These are phyloP conservation scores for Mycena filopes DNA, from an alignment of 768 basidiomycete species.

Conservation along the genomic window DNA sequence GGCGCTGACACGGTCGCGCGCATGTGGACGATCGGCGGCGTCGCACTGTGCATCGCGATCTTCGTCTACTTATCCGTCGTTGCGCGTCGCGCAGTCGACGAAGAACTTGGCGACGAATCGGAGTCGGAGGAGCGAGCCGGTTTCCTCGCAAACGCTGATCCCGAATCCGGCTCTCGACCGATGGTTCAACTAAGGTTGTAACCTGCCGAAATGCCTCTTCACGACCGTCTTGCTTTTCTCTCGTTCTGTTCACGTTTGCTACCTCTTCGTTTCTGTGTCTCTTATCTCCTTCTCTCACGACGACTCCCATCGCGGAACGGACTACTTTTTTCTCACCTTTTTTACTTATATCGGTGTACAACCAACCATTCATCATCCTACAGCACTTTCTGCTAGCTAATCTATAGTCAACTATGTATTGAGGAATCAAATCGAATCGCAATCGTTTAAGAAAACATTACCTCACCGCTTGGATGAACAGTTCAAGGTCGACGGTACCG, in stretches of 20 bases:
- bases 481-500: no score
- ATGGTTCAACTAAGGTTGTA: slow-evolving; percentile 25
- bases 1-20: slow-evolving; percentile 61
- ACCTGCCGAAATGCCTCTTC: not conserved
- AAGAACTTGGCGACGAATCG: slow-evolving; percentile 55
- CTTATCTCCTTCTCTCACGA: not conserved
- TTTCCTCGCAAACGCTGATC: slow-evolving; percentile 24
- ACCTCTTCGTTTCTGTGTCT: not conserved
- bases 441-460: not conserved
- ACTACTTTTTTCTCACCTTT: slow-evolving; percentile 7
- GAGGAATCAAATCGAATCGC: not conserved
- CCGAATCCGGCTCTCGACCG: not conserved
- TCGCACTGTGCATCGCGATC: slow-evolving; percentile 76
- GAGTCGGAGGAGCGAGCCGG: slow-evolving; percentile 29
- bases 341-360: not conserved
- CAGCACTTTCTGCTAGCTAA: not conserved
- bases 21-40: slow-evolving; percentile 75
- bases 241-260: not conserved
- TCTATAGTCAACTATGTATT: slow-evolving; percentile 31
- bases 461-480: no score
- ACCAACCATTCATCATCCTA: no score
- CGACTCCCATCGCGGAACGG: not conserved
- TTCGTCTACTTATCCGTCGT: slow-evolving; percentile 85
- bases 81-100: slow-evolving; percentile 72
- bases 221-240: not conserved